These are phyloP conservation scores for Diplodia seriata DNA, from an alignment of 2,329 filamentous ascomycete genomes.

Conservation along the genomic window DNA sequence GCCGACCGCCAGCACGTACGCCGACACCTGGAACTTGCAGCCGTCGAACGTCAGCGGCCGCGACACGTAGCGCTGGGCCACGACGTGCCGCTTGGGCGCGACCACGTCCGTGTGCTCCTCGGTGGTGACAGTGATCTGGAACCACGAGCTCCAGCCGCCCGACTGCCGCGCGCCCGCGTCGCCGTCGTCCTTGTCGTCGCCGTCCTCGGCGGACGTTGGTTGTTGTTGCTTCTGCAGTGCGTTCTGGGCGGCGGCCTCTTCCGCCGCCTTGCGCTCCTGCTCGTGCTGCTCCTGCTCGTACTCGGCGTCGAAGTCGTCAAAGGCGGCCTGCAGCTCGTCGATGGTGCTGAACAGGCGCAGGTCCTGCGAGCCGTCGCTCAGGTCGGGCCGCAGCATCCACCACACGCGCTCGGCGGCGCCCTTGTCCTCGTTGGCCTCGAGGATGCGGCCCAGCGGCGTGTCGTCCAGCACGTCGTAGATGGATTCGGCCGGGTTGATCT, in stretches of 20 bases:
- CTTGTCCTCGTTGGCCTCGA: constrained; percentile 69
- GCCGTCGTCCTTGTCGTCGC: constrained; percentile 56
- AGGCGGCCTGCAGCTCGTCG: constrained; percentile 84
- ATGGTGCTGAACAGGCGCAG: constrained; percentile 88
- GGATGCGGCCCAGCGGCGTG: constrained; percentile 79
- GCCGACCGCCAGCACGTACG: constrained; percentile 84
- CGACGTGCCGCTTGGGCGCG: constrained; percentile 88
- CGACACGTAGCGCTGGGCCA: constrained; percentile 93
- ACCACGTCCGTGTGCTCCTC: constrained; percentile 53
- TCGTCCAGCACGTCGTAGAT: constrained; percentile 91
- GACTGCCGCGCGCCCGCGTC: constrained; percentile 46
- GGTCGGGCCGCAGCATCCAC: constrained; percentile 98
- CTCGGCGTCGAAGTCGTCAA: constrained; percentile 85
- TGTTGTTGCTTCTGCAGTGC: background rate
- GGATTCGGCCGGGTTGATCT: constrained; percentile 96
- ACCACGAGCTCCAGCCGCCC: constrained; percentile 39
- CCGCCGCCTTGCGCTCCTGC: background rate
- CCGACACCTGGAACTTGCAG: constrained; percentile 93
- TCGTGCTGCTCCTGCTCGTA: constrained; percentile 55
- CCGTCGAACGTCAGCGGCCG: constrained; percentile 78
- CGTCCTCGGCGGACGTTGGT: background rate
- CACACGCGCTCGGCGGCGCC: constrained; percentile 65
- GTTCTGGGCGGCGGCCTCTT: too few species aligned
- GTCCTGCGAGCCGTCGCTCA: constrained; percentile 95
- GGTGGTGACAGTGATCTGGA: constrained; percentile 42